Conservation (phyloP, 2,329 filamentous ascomycete genomes). For the Beauveria pseudobassiana region DNA sequence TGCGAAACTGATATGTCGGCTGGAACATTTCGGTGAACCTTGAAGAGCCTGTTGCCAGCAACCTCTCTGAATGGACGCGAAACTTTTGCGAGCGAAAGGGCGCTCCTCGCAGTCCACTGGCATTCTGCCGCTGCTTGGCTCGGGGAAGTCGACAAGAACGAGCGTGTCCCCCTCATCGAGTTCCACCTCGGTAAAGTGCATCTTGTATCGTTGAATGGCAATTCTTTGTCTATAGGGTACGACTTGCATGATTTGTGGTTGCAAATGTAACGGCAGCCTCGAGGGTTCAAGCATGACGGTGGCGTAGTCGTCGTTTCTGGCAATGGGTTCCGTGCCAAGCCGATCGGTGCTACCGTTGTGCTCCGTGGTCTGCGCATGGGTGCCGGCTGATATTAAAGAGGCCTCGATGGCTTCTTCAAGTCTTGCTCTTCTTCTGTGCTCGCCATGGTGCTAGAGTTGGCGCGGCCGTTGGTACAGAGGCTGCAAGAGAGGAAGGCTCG, state of each 20-base stretch:
- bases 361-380: too few species aligned
- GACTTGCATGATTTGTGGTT: background rate
- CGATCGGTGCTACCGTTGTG: background rate
- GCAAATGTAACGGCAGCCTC: background rate
- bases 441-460: background rate
- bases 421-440: background rate
- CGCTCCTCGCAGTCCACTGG: conserved; percentile 28
- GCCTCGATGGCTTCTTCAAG: background rate
- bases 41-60: conserved; percentile 38
- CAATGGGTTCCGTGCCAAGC: background rate
- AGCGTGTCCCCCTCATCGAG: conserved; percentile 33
- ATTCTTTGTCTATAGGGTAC: background rate
- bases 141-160: conserved; percentile 34
- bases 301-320: background rate
- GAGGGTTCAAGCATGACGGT: background rate
- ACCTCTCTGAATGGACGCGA: conserved; percentile 38
- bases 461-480: background rate
- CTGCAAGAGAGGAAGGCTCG: background rate
- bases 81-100: conserved; percentile 29
- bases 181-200: conserved; percentile 16
- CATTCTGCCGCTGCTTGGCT: conserved; percentile 13
- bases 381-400: background rate
- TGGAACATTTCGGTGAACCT: conserved; percentile 39
- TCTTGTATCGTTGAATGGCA: background rate
- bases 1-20: conserved; percentile 32